Evolutionary conservation across 2,329 filamentous ascomycete genomes (phyloP).

Genomic region (Thielaviopsis cerberus): DNA sequence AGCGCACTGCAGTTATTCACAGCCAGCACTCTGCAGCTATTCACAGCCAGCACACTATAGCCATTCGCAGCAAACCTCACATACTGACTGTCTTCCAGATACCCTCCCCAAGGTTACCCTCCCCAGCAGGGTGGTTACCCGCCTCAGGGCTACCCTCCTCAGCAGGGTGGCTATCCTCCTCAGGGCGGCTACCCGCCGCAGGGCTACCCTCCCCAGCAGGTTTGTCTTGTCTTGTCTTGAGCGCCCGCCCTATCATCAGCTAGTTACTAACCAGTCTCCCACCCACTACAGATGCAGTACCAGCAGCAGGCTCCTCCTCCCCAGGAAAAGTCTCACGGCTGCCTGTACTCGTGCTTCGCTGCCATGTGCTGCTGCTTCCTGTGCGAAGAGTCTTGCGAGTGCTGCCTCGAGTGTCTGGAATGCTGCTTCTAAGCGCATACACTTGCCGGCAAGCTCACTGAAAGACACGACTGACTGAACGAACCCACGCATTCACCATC

Average conservation of each 20-base stretch:
- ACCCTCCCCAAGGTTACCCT: conserved; percentile 13
- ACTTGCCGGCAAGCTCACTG: no score
- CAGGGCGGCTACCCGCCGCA: conserved; percentile 15
- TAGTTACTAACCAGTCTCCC: background rate
- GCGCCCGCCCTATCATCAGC: background rate
- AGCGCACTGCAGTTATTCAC: background rate
- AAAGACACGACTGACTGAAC: background rate
- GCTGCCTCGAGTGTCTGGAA: conserved; percentile 24
- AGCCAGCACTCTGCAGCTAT: background rate
- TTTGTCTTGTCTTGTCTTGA: background rate
- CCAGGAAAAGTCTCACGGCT: conserved; percentile 25
- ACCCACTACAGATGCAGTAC: conserved; percentile 19
- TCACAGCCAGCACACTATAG: background rate
- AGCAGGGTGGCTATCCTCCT: conserved; percentile 15
- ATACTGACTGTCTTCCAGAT: conserved; percentile 10
- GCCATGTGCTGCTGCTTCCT: conserved; percentile 27
- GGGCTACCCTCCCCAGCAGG: conserved; percentile 16
- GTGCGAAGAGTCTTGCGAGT: conserved; percentile 26
- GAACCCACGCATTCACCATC: no score
- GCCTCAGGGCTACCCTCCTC: conserved; percentile 14
- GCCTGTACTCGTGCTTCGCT: conserved; percentile 25
- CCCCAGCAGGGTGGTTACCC: conserved; percentile 14
- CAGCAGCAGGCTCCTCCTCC: conserved; percentile 18
- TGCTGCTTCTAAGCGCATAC: conserved; percentile 20
- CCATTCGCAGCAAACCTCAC: background rate